These are phyloP conservation scores for Chaetomium fimeti DNA, from an alignment of 495 filamentous ascomycete genomes.

Conservation along the genomic window DNA sequence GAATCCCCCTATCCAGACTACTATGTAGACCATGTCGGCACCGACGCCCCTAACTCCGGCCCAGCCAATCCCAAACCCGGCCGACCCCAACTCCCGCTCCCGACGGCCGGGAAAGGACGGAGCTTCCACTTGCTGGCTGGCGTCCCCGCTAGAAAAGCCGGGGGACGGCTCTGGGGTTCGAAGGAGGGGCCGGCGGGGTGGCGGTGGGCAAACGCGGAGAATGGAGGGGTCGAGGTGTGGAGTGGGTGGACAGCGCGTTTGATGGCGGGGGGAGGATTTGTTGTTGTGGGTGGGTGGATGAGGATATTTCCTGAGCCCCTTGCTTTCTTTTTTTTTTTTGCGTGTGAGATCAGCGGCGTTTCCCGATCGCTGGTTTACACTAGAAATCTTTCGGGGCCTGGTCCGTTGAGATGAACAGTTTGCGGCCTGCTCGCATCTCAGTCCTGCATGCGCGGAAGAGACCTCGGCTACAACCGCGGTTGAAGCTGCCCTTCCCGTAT, in stretches of 20 bases:
- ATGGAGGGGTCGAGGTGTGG: neutral
- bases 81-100: conserved; percentile 11
- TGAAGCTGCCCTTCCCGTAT: too few relatives aligned
- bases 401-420: too few relatives aligned
- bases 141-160: neutral
- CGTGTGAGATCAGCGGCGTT: neutral
- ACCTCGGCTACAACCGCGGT: too few relatives aligned
- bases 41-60: neutral
- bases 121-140: neutral
- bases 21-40: too few relatives aligned
- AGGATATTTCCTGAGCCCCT: too few relatives aligned
- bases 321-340: too few relatives aligned
- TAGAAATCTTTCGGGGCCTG: too few relatives aligned
- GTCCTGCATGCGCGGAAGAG: neutral
- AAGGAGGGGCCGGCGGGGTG: conserved; percentile 8
- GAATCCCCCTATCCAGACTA: too few relatives aligned
- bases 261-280: neutral
- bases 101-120: conserved; percentile 23
- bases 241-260: neutral
- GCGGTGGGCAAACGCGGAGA: conserved; percentile 9
- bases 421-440: too few relatives aligned
- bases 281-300: neutral
- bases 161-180: neutral
- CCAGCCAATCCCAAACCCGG: conserved; percentile 5
- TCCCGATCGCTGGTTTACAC: neutral